A percentile compares a stretch with the other conserved stretches of the same genome.
phyloP scores from a whole-genome alignment of 2,329 filamentous ascomycete genomes.

The Penicillium brevicompactum region DNA sequence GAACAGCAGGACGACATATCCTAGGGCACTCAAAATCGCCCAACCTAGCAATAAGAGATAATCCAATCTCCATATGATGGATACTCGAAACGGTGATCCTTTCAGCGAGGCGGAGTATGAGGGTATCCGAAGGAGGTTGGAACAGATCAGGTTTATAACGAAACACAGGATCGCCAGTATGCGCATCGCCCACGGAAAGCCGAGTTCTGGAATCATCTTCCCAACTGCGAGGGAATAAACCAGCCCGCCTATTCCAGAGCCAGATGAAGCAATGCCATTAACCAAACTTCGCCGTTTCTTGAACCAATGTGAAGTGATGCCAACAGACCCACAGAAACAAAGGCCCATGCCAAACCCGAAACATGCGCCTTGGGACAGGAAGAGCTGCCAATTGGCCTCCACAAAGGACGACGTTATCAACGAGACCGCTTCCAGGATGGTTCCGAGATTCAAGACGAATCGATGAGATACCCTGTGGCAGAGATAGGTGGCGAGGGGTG shows the following conservation, averaged over 20 bases:
- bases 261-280: constrained; percentile 29
- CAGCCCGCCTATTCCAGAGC: constrained; percentile 16
- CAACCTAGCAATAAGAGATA: constrained; percentile 9
- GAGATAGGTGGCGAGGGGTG: constrained; percentile 27
- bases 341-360: constrained; percentile 23
- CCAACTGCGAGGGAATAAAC: not conserved
- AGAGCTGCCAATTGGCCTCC: not conserved
- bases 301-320: constrained; percentile 31
- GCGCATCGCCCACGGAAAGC: not conserved
- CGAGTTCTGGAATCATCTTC: not conserved
- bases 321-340: constrained; percentile 18
- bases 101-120: not conserved
- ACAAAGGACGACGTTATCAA: not conserved
- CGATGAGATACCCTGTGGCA: constrained; percentile 17
- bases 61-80: not conserved
- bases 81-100: not conserved
- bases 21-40: constrained; percentile 53
- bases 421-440: not conserved
- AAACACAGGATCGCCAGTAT: not conserved
- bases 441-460: constrained; percentile 15
- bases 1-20: constrained; percentile 64
- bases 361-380: constrained; percentile 1
- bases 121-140: not conserved
- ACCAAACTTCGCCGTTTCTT: constrained; percentile 30
- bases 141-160: not conserved